A percentile compares a stretch with the other conserved stretches of the same genome.
Conservation (phyloP, 352 stramenopile species). For the Blastocystis sp. region DNA sequence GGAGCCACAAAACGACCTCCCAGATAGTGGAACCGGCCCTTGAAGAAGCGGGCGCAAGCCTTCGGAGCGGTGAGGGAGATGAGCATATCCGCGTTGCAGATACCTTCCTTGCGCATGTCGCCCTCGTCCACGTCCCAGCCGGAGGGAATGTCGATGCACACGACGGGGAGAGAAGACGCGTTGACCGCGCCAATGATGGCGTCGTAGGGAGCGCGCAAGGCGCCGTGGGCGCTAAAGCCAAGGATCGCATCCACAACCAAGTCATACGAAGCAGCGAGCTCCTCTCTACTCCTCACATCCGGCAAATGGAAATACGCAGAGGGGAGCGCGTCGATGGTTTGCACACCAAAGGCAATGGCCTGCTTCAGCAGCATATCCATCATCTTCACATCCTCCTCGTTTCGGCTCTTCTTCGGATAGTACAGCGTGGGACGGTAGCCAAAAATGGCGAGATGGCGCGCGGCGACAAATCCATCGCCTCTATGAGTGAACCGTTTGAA, state of each 20-base stretch:
- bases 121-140: conserved; percentile 91
- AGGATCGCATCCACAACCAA: conserved; percentile 97
- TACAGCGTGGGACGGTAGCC: conserved; percentile 87
- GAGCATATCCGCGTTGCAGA: conserved; percentile 86
- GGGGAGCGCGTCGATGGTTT: conserved; percentile 62
- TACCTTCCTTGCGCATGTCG: conserved; percentile 75
- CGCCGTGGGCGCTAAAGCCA: conserved; percentile 91
- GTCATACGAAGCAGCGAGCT: conserved; percentile 78
- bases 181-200: conserved; percentile 76
- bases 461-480: conserved; percentile 94
- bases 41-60: conserved; percentile 83
- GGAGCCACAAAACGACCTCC: conserved; percentile 90
- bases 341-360: conserved; percentile 72
- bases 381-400: conserved; percentile 73
- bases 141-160: conserved; percentile 95
- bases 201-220: conserved; percentile 84
- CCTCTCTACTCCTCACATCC: conserved; percentile 71
- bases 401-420: conserved; percentile 86
- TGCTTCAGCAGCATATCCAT: conserved; percentile 77
- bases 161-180: conserved; percentile 76
- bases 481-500: neutral
- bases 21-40: conserved; percentile 86
- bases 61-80: conserved; percentile 96
- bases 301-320: conserved; percentile 45
- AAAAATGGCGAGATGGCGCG: conserved; percentile 94